A percentile compares a stretch with the other conserved stretches of the same genome.
These are phyloP conservation scores for Anethum foeniculum DNA, from an alignment of 140 eudicot species.

Conservation along the genomic window DNA sequence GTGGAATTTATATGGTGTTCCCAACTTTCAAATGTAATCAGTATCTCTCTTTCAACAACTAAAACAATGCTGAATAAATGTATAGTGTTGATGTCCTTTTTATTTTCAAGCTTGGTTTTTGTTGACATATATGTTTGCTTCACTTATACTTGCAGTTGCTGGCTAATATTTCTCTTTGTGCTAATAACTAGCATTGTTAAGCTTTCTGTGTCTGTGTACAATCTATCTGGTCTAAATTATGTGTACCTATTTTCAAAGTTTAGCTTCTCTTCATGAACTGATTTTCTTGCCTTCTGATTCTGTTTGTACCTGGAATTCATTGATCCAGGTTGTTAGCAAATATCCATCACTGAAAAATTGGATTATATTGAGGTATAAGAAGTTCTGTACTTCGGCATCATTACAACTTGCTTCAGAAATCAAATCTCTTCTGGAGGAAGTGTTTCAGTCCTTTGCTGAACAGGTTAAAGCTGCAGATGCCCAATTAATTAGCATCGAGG, in stretches of 20 bases:
- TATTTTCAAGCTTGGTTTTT: background rate
- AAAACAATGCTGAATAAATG: background rate
- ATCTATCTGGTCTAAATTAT: background rate
- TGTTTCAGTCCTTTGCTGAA: slow-evolving; percentile 55
- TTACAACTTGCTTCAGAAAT: slow-evolving; percentile 42
- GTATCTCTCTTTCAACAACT: background rate
- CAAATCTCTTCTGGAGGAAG: slow-evolving; percentile 49
- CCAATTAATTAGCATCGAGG: slow-evolving; percentile 30
- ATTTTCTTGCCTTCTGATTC: background rate
- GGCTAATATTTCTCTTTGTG: background rate
- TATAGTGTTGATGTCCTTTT: background rate
- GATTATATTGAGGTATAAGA: slow-evolving; percentile 50
- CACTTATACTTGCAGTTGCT: background rate
- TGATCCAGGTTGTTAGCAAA: slow-evolving; percentile 57
- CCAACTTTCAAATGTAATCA: background rate
- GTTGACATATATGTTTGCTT: background rate
- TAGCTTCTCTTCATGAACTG: background rate
- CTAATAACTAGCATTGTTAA: background rate
- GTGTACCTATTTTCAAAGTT: background rate
- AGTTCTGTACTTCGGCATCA: slow-evolving; percentile 48
- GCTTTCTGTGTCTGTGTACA: background rate
- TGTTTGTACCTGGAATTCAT: background rate
- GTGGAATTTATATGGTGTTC: background rate
- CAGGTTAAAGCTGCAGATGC: slow-evolving; percentile 35
- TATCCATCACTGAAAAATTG: slow-evolving; percentile 58